Conservation (phyloP, 2,329 filamentous ascomycete species). For the Neofusicoccum kwambonambiense region DNA sequence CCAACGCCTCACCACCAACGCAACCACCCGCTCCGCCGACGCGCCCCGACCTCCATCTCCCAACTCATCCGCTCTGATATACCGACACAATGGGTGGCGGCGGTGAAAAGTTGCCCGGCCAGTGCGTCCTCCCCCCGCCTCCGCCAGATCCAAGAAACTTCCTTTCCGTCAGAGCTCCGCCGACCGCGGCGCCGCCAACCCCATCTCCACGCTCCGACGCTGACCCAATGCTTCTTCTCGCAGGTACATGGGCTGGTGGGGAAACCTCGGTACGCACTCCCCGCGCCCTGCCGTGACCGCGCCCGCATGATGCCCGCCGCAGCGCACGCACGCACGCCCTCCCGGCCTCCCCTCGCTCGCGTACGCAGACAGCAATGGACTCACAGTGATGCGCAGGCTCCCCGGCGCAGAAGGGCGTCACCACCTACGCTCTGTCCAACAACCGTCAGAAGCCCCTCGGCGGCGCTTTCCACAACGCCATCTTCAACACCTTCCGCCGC, state of each 20-base stretch:
- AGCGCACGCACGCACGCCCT: background rate
- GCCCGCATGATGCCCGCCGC: background rate
- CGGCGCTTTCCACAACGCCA: conserved; percentile 71
- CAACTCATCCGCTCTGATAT: background rate
- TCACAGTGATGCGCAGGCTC: conserved; percentile 16
- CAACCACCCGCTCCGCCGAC: background rate
- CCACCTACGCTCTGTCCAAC: conserved; percentile 72
- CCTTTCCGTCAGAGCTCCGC: background rate
- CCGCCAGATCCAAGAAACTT: background rate
- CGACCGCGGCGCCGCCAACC: background rate
- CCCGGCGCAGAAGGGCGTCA: conserved; percentile 58
- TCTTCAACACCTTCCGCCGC: conserved; percentile 95
- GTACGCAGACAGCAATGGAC: background rate
- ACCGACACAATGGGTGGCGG: conserved; percentile 23
- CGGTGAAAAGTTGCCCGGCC: conserved; percentile 22
- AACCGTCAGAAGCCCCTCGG: conserved; percentile 90
- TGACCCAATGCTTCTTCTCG: conserved; percentile 17
- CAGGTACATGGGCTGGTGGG: conserved; percentile 25
- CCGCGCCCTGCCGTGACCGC: background rate
- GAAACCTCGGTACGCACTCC: conserved; percentile 20
- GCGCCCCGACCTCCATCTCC: background rate
- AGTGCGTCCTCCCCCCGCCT: conserved; percentile 20
- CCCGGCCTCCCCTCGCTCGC: background rate
- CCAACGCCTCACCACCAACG: background rate
- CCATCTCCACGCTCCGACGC: conserved; percentile 7